Evolutionary conservation across 2,329 filamentous ascomycete genomes (phyloP).

Genomic region (Xylaria polymorpha): DNA sequence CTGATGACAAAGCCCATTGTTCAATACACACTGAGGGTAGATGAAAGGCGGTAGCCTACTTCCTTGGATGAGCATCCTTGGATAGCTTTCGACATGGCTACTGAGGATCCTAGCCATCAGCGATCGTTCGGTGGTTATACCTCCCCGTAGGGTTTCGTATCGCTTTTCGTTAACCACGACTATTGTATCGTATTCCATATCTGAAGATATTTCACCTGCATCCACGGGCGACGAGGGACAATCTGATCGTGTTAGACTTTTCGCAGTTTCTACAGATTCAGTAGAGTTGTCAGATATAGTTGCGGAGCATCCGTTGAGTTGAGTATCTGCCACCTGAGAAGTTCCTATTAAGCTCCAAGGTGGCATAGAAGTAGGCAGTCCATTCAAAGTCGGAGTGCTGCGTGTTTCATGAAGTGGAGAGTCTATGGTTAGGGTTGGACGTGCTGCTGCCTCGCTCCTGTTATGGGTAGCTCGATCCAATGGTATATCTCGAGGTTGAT

Average conservation of each 20-base stretch:
- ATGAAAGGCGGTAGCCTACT: slow-evolving; percentile 47
- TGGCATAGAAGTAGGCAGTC: not conserved
- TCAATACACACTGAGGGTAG: slow-evolving; percentile 44
- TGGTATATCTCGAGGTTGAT: not conserved
- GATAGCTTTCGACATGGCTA: slow-evolving; percentile 44
- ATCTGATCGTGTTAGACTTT: not conserved
- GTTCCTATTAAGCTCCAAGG: not conserved
- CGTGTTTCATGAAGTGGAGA: not conserved
- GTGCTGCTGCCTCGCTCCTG: not conserved
- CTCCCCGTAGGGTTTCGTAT: slow-evolving; percentile 15
- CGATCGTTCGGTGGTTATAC: slow-evolving; percentile 30
- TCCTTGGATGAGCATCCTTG: slow-evolving; percentile 41
- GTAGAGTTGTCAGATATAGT: not conserved
- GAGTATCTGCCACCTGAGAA: not conserved
- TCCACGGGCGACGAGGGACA: not conserved
- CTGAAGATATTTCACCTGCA: not conserved
- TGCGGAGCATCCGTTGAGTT: not conserved
- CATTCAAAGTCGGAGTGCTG: not conserved
- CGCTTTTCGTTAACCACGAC: slow-evolving; percentile 11
- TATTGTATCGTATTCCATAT: not conserved
- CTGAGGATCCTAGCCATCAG: slow-evolving; percentile 42
- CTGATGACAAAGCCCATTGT: slow-evolving; percentile 19
- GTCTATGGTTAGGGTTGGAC: not conserved
- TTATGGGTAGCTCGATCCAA: slow-evolving; percentile 3
- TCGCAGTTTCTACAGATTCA: not conserved